Conservation (phyloP, 768 basidiomycete genomes). For the Rhodotorula graminis region DNA sequence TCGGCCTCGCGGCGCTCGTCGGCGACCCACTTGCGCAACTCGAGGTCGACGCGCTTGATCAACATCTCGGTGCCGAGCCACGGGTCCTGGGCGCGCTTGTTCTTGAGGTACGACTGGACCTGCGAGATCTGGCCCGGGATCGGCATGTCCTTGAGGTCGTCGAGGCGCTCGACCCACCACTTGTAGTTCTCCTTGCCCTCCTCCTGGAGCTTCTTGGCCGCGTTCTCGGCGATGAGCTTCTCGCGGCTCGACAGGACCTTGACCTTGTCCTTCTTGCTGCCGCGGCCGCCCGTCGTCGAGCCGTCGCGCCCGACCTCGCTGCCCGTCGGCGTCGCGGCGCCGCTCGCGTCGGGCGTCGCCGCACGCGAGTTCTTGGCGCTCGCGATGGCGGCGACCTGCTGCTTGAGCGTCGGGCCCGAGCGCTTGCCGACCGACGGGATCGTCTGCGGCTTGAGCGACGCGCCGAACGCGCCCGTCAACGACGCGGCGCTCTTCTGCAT, state of each 20-base stretch:
- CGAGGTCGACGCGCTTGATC: constrained; percentile 56
- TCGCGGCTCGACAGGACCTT: constrained; percentile 50
- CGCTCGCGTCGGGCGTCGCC: constrained; percentile 16
- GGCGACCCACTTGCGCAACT: constrained; percentile 56
- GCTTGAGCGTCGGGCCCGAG: constrained; percentile 17
- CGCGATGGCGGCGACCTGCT: constrained; percentile 16
- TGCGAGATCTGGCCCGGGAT: constrained; percentile 47
- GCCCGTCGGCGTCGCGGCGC: constrained; percentile 22
- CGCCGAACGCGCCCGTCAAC: constrained; percentile 61
- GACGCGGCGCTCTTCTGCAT: constrained; percentile 61
- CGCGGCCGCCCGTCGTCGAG: constrained; percentile 8
- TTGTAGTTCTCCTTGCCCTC: constrained; percentile 35
- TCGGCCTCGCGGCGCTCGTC: constrained; percentile 50
- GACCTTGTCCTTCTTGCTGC: constrained; percentile 46
- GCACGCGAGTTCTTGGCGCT: constrained; percentile 12
- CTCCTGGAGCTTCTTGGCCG: constrained; percentile 33
- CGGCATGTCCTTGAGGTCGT: constrained; percentile 47
- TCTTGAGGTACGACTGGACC: constrained; percentile 52
- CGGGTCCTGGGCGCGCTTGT: constrained; percentile 51
- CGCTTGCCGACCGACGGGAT: constrained; percentile 52
- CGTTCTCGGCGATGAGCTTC: constrained; percentile 39
- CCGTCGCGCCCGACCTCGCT: constrained; percentile 26
- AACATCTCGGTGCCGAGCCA: constrained; percentile 55
- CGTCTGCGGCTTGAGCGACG: constrained; percentile 54
- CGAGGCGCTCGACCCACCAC: constrained; percentile 59